phyloP scores from a whole-genome alignment of 2,329 filamentous ascomycete genomes.

The Fusarium burgessii region DNA sequence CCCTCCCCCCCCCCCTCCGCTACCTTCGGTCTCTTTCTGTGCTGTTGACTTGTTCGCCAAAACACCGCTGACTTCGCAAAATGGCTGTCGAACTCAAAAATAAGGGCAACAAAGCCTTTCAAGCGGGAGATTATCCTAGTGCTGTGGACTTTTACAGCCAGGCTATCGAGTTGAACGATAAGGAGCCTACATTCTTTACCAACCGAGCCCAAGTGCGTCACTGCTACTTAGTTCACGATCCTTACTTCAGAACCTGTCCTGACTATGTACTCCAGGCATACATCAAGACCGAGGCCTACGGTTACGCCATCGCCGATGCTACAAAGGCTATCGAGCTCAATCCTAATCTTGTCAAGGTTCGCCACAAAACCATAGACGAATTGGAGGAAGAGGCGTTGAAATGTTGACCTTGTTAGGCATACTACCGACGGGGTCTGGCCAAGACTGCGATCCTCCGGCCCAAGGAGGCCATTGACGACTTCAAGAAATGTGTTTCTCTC shows the following conservation, averaged over 20 bases:
- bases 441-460: slow-evolving; percentile 92
- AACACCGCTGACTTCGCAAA: slow-evolving; percentile 58
- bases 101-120: slow-evolving; percentile 94
- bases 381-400: slow-evolving; percentile 7
- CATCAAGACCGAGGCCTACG: slow-evolving; percentile 95
- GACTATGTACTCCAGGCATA: slow-evolving; percentile 71
- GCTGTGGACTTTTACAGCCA: slow-evolving; percentile 88
- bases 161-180: slow-evolving; percentile 85
- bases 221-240: background rate
- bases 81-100: slow-evolving; percentile 88
- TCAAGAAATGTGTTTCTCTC: slow-evolving; percentile 88
- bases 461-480: slow-evolving; percentile 89
- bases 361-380: slow-evolving; percentile 28
- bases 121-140: slow-evolving; percentile 83
- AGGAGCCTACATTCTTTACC: slow-evolving; percentile 90
- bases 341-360: slow-evolving; percentile 87
- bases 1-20: too few species aligned
- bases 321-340: slow-evolving; percentile 92
- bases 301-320: slow-evolving; percentile 91
- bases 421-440: slow-evolving; percentile 92
- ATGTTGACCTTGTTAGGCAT: slow-evolving; percentile 70
- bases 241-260: slow-evolving; percentile 46
- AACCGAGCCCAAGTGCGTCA: slow-evolving; percentile 89
- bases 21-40: slow-evolving; percentile 13
- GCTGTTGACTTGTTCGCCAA: slow-evolving; percentile 2